These are phyloP conservation scores for Dictyostelium intermedium DNA, from an alignment of 78 protist genomes.

Conservation along the genomic window DNA sequence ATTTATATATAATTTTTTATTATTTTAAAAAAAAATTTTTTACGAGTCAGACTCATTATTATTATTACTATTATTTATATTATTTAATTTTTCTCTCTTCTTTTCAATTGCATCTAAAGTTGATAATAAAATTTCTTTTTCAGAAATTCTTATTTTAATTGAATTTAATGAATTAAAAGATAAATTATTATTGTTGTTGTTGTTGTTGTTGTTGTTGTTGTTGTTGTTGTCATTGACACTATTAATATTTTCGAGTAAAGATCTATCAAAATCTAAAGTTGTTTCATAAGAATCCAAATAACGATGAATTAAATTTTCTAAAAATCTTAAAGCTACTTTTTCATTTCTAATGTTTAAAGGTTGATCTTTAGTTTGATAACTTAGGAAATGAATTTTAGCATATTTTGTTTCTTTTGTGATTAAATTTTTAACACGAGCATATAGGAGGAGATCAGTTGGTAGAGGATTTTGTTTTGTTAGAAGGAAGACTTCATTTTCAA, in stretches of 20 bases:
- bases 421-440: conserved; percentile 33
- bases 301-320: neutral
- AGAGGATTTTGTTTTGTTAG: neutral
- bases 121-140: conserved; percentile 8
- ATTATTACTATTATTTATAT: neutral
- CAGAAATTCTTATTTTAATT: conserved; percentile 5
- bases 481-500: neutral
- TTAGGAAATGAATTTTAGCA: neutral
- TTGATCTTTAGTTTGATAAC: neutral
- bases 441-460: conserved; percentile 2
- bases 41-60: neutral
- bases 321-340: conserved; percentile 15
- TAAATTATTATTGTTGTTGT: neutral
- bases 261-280: neutral
- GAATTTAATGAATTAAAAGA: conserved; percentile 7
- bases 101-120: neutral
- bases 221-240: neutral
- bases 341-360: conserved; percentile 27
- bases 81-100: neutral
- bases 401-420: neutral
- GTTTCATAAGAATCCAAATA: conserved; percentile 25
- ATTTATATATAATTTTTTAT: neutral
- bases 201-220: neutral
- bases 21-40: neutral
- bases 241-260: neutral